These are phyloP conservation scores for Metarhizium album DNA, from an alignment of 2,329 filamentous ascomycete species.

Conservation along the genomic window DNA sequence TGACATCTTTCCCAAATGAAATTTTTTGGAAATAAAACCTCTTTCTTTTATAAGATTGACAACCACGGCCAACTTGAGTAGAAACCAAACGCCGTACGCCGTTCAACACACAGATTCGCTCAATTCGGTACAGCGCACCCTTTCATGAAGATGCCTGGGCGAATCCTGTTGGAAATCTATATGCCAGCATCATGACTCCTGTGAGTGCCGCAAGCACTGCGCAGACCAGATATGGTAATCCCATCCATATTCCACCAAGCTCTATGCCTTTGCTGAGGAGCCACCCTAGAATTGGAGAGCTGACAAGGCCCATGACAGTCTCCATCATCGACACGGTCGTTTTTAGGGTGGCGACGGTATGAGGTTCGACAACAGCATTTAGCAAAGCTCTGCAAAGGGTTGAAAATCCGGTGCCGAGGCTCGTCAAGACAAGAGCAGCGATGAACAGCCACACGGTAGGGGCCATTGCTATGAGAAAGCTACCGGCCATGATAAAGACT, in stretches of 20 bases:
- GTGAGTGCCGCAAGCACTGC: slow-evolving; percentile 21
- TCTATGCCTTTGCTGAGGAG: slow-evolving; percentile 35
- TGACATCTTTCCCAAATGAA: too few relatives aligned
- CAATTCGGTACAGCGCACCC: background rate
- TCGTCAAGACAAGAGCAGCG: slow-evolving; percentile 31
- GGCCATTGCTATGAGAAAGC: slow-evolving; percentile 27
- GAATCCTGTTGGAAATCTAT: slow-evolving; percentile 15
- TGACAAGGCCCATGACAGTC: slow-evolving; percentile 34
- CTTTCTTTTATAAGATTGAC: too few relatives aligned
- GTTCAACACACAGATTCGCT: background rate
- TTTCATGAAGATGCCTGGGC: slow-evolving; percentile 7
- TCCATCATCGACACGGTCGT: slow-evolving; percentile 40
- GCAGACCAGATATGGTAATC: slow-evolving; percentile 36
- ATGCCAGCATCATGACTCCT: slow-evolving; percentile 19
- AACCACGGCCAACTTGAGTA: too few relatives aligned
- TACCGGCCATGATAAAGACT: slow-evolving; percentile 20
- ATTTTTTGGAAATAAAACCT: background rate
- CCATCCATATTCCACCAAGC: slow-evolving; percentile 35
- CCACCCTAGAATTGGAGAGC: slow-evolving; percentile 34
- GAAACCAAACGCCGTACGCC: background rate
- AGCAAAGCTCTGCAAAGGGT: slow-evolving; percentile 37
- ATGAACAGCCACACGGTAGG: slow-evolving; percentile 24
- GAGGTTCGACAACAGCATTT: slow-evolving; percentile 41
- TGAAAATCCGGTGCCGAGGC: slow-evolving; percentile 32
- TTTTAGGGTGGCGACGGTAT: slow-evolving; percentile 44